Base-by-base conservation (phyloP, 805 yeast species). In the Lipomyces sp. region DNA sequence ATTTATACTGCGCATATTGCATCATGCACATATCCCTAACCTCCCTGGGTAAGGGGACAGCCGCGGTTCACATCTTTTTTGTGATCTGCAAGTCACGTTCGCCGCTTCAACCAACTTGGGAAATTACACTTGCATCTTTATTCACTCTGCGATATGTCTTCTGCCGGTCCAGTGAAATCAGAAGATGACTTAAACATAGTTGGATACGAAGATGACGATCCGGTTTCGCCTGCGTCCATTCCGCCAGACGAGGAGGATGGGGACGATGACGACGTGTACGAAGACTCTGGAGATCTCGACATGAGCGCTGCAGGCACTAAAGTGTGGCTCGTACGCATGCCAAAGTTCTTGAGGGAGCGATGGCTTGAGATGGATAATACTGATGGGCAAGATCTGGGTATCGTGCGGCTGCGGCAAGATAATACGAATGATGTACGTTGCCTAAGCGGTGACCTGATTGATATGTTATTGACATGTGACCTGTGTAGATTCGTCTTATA, bases 251-350 rank as follows among this genome's bases (percentile, higher is more conserved):
- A 58, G 11, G 50, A 56, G 51, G 74, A 67, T 42, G 77, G 73
- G 37, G 85, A 70, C 80, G 87, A 68, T 75, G 72, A 70, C 80
- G 87, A 68, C 74, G 72, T 74, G 33, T 78, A 77, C 64, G 83
- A 89, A 73, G 97, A 89, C 78, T 83, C 90, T 13, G 82, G 93
- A 37, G 96, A 95, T 76, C 81, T 95, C 77, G 90, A 92, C 75
- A 78, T 92, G 60, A 69, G 81, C 1, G 80, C 81, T 37, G 85
- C 88, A 15, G 82, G 79, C 58, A 88, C 89, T 73, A 92, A 92
- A 72, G 88, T 95, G 53, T 95, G 98, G 99, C 81, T 95, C 30
- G 97, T 95, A 32, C 86, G 95, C 72, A 80, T 95, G 74, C 98
- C 99, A 1, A 87, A 90, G 74, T 92, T 92, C 74, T 80, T 95